Base-by-base conservation (phyloP, 805 yeast species). In the Lipomyces chichibuensis region DNA sequence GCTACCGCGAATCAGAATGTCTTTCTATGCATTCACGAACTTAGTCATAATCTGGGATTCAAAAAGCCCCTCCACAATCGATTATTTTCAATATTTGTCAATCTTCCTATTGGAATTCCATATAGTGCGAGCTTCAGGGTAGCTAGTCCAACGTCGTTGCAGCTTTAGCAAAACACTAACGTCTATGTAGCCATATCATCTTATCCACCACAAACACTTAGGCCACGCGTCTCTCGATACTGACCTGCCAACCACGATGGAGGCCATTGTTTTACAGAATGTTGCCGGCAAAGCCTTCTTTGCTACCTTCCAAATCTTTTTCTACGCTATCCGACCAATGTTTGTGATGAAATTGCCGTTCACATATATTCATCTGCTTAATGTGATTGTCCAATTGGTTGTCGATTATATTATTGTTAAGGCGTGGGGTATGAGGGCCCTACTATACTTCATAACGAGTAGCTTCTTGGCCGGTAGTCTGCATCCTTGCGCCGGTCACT, bases 401-500 rank as follows among this genome's bases (percentile, higher is more conserved):
- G 86, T 84, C 37, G 96, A 92, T 76, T 76, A 74, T 60, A 62
- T 87, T 27, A 80, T 92, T 67, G 85, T 91, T 27, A 79, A 76
- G 35, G 75, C 70, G 69, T 88, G 91, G 86, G 94, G 96, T 0
- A 76, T 81, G 80, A 84, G 86, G 66, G 78, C 95, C 0, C 77
- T 90, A 54, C 75, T 80, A 53, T 92, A 92, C 77, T 84, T 92
- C 70, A 75, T 92, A 32, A 80, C 89, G 77, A 87, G 93, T 52
- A 88, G 96, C 0, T 91, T 92, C 75, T 80, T 92, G 62, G 97
- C 97, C 0, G 98, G 98, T 1, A 90, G 96, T 0, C 81, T 91
- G 75, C 98, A 92, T 75, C 98, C 98, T 33, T 88, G 92, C 67
- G 96, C 97, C 0, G 98, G 97, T 25, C 98, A 92, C 79, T 92